phyloP scores from a whole-genome alignment of 2,329 filamentous ascomycete genomes.

The Lasiodiplodia hormozganensis region DNA sequence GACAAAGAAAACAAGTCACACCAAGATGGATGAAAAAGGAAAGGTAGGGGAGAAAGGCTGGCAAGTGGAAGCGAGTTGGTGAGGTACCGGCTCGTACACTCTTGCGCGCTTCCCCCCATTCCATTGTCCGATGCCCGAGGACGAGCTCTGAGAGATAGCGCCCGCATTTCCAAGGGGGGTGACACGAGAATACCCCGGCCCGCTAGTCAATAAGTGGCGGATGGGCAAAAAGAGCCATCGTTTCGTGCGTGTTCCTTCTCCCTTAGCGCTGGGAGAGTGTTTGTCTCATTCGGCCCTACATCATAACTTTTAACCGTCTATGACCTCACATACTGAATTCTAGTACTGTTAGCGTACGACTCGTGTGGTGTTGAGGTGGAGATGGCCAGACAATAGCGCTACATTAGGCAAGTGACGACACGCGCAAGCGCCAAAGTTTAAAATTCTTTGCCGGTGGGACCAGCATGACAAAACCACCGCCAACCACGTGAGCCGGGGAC shows the following conservation, averaged over 20 bases:
- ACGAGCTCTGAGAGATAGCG: not conserved
- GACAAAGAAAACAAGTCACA: not conserved
- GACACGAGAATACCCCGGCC: not conserved
- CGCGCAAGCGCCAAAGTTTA: slow-evolving; percentile 21
- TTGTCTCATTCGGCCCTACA: not conserved
- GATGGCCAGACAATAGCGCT: slow-evolving; percentile 1
- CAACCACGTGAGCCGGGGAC: not conserved
- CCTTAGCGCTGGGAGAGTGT: not conserved
- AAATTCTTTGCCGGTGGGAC: not conserved
- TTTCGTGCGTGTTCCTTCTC: too few relatives aligned
- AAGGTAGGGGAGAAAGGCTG: not conserved
- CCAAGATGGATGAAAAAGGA: not conserved
- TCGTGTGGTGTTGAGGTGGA: slow-evolving; percentile 21
- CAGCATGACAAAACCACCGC: not conserved
- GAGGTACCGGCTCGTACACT: not conserved
- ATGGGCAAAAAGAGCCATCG: too few relatives aligned
- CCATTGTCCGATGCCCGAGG: not conserved
- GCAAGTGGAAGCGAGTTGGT: not conserved
- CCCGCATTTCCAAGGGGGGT: not conserved
- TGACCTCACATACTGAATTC: too few relatives aligned
- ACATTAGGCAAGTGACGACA: slow-evolving; percentile 12
- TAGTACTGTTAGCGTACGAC: not conserved
- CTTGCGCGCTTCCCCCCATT: not conserved
- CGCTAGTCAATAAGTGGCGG: not conserved
- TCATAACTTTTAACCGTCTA: not conserved